phyloP scores from a whole-genome alignment of 345 rosid genomes.

The Limnanthes douglasii region DNA sequence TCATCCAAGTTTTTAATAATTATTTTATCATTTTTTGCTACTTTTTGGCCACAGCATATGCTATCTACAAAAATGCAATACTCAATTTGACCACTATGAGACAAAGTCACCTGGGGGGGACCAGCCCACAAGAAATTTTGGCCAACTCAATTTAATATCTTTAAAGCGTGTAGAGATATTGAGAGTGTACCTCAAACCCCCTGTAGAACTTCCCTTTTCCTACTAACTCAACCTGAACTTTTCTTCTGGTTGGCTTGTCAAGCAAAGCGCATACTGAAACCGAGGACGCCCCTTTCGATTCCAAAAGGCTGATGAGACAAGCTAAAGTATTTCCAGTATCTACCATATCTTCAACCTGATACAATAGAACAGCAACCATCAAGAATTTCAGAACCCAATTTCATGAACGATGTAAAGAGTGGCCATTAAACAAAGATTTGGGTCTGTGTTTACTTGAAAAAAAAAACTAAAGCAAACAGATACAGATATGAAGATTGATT shows the following conservation, averaged over 20 bases:
- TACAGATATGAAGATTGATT: not conserved
- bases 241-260: slow-evolving; percentile 57
- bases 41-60: too few relatives aligned
- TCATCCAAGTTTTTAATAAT: too few relatives aligned
- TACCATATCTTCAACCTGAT: slow-evolving; percentile 86
- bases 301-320: slow-evolving; percentile 37
- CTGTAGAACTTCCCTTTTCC: slow-evolving; percentile 71
- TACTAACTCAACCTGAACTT: slow-evolving; percentile 44
- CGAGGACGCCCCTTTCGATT: slow-evolving; percentile 50
- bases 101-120: too few relatives aligned
- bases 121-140: too few relatives aligned
- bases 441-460: not conserved
- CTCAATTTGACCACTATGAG: too few relatives aligned
- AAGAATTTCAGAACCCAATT: too few relatives aligned
- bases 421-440: too few relatives aligned
- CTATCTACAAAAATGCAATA: too few relatives aligned
- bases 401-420: too few relatives aligned
- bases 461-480: not conserved
- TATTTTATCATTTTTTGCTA: too few relatives aligned
- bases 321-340: slow-evolving; percentile 80
- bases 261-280: slow-evolving; percentile 78
- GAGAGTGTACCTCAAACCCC: slow-evolving; percentile 62
- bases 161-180: too few relatives aligned
- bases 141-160: too few relatives aligned
- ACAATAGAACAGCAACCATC: not conserved